Evolutionary conservation across 768 basidiomycete genomes (phyloP), one percentile per base, ranked within the genome.

Genomic region (Podaxis sp.): DNA sequence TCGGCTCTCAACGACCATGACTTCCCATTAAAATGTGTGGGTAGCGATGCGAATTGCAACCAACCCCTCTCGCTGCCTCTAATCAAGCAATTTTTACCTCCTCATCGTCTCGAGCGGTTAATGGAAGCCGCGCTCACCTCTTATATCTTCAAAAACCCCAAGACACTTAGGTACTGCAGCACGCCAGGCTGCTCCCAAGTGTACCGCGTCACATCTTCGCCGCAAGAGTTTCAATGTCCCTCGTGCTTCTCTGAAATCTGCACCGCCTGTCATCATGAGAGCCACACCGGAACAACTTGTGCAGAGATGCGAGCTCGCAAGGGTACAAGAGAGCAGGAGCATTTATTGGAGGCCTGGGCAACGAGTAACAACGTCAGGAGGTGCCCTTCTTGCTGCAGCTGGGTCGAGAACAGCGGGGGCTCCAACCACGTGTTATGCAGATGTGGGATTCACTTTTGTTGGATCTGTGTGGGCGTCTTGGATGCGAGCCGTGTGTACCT

Each of bases 171-270:
- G 59, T 86, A 87, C 64, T 92, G 91, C 73, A 86, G 84, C 2
- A 90, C 88, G 0, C 85, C 91, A 0, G 89, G 89, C 68, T 92
- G 90, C 69, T 77, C 75, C 3, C 86, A 89, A 66, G 81, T 90
- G 4, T 92, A 92, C 72, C 75, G 80, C 57, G 69, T 69, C 48
- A 70, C 72, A 26, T 61, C 65, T 19, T 53, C 24, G 30, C 59
- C 67, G 39, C 62, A 71, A 46, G 62, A 70, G 49, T 67, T 83
- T 66, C 74, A 80, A 59, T 86, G 85, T 62, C 83, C 83, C 4
- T 81, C 83, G 8, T 87, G 86, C 68, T 79, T 83, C 58, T 68
- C 73, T 24, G 68, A 73, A 4, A 77, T 85, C 26, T 87, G 85
- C 59, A 70, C 82, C 0, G 68, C 76, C 4, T 87, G 85, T 69